Evolutionary conservation across 805 yeast genomes (phyloP).

Genomic region (Ogataea polymorpha): DNA sequence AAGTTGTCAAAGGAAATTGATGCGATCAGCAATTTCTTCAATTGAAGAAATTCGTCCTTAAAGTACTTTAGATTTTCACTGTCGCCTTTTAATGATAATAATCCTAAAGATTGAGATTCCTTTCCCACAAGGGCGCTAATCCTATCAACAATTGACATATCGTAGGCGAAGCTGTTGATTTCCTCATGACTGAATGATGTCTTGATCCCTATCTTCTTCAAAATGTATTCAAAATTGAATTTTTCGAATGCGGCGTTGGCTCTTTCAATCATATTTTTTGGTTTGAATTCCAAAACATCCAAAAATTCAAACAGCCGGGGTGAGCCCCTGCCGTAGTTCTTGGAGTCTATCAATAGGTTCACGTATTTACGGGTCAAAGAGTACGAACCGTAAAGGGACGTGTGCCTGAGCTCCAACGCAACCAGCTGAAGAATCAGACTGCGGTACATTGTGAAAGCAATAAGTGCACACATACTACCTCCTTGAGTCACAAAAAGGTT

Average conservation of each 20-base stretch:
- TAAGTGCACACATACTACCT: slow-evolving; percentile 48
- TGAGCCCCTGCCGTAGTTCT: slow-evolving; percentile 52
- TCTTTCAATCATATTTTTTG: slow-evolving; percentile 41
- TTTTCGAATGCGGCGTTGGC: slow-evolving; percentile 34
- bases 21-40: slow-evolving; percentile 42
- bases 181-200: slow-evolving; percentile 18
- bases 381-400: slow-evolving; percentile 43
- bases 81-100: slow-evolving; percentile 18
- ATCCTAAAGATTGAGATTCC: slow-evolving; percentile 27
- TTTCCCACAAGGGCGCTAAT: slow-evolving; percentile 25
- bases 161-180: slow-evolving; percentile 34
- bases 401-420: slow-evolving; percentile 68
- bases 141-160: slow-evolving; percentile 39
- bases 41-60: slow-evolving; percentile 21
- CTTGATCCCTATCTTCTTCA: slow-evolving; percentile 36
- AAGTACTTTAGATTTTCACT: slow-evolving; percentile 19
- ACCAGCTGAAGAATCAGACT: slow-evolving; percentile 60
- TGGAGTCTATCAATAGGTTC: slow-evolving; percentile 47
- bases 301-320: slow-evolving; percentile 67
- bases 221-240: slow-evolving; percentile 41
- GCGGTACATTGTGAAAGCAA: slow-evolving; percentile 61
- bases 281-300: slow-evolving; percentile 64
- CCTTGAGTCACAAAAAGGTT: slow-evolving; percentile 37
- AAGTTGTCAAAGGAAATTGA: slow-evolving; percentile 46
- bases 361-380: slow-evolving; percentile 53